Evolutionary conservation across 164 flowering plant species (phyloP), one percentile per base, ranked within the genome.

Genomic region (Vitis cinerea): DNA sequence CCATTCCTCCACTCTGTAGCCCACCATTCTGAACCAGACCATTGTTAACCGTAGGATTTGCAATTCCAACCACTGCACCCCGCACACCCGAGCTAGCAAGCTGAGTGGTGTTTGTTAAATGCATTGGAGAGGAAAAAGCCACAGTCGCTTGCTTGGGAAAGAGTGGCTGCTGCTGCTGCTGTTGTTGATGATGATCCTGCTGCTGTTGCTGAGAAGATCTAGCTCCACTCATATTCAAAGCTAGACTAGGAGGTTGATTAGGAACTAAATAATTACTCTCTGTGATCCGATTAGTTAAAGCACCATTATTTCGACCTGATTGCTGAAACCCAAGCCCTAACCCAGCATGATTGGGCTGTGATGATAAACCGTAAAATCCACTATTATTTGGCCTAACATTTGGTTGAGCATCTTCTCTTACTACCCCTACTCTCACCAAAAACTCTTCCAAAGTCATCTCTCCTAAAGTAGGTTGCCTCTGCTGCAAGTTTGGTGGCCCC

Each of bases 371-470:
- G 66, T 50, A 80, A 60, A 79, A 73, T 19, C 75, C 85, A 71
- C 8, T 19, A 60, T 63, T 72, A 47, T 60, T 64, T 23, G 76
- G 60, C 70, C 70, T 75, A 54, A 50, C 81, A 59, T 65, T 50
- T 49, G 69, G 80, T 63, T 77, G 84, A 12, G 64, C 13, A n/a
- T 84, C 88, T 67, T 84, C 91, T 72, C 82, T 81, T 3, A 84
- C 89, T 2, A 84, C 87, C 10, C 92, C 90, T n/a, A 87, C 92
- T 70, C 77, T 84, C 14, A 64, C 65, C 78, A 88, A 67, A 65
- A 88, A 88, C 76, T 88, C 87, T 72, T 88, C 92, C 61, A 86
- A 56, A 50, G 90, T 88, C 75, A 86, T 83, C 80, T 88, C 92
- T 14, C 90, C 86, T 70, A 84, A 70, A 65, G 87, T 82, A 54